These are phyloP conservation scores for Candida palmyrensis DNA, from an alignment of 805 yeast species.

Conservation along the genomic window DNA sequence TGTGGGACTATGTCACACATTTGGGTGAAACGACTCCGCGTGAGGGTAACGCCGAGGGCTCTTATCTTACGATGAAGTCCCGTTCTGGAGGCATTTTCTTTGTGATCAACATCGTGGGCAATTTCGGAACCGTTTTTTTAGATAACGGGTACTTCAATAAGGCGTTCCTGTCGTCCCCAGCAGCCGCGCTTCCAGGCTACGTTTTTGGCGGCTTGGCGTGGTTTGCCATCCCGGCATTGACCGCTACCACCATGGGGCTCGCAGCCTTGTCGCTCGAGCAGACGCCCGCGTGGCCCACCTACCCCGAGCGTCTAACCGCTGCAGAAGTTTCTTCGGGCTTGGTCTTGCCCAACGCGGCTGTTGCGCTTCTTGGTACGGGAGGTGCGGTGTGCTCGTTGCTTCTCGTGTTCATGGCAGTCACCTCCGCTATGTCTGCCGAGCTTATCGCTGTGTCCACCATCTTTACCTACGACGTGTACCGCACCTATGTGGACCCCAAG, in stretches of 20 bases:
- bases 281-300: constrained; percentile 72
- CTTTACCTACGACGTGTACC: constrained; percentile 80
- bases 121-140: constrained; percentile 82
- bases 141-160: constrained; percentile 89
- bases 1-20: constrained; percentile 67
- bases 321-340: constrained; percentile 79
- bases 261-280: constrained; percentile 72
- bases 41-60: constrained; percentile 78
- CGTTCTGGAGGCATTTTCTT: constrained; percentile 84
- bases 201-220: constrained; percentile 85
- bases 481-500: constrained; percentile 70
- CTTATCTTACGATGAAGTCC: constrained; percentile 84
- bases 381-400: constrained; percentile 83
- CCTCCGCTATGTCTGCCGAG: constrained; percentile 90
- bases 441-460: constrained; percentile 83
- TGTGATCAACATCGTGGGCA: constrained; percentile 81
- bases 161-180: constrained; percentile 82
- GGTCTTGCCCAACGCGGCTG: constrained; percentile 74
- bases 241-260: constrained; percentile 83
- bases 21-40: constrained; percentile 61
- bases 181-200: constrained; percentile 82
- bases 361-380: constrained; percentile 76
- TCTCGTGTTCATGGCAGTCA: constrained; percentile 85
- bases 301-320: constrained; percentile 59
- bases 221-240: constrained; percentile 84